These are phyloP conservation scores for Lachnellula suecica DNA, from an alignment of 2,329 filamentous ascomycete species.

Conservation along the genomic window DNA sequence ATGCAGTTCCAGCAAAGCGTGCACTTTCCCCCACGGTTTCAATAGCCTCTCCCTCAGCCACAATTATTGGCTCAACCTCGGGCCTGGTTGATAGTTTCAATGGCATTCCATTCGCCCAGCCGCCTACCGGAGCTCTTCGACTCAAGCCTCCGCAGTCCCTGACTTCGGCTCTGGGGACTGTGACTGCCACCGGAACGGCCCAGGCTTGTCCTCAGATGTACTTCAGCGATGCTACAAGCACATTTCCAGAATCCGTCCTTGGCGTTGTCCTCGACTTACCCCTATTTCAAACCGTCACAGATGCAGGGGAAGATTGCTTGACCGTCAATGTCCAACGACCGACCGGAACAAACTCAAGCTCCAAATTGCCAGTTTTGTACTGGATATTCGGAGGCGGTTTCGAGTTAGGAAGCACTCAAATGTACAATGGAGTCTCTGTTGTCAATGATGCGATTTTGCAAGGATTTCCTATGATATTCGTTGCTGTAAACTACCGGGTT, in stretches of 20 bases:
- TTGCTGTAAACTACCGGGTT: slow-evolving; percentile 75
- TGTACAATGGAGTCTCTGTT: slow-evolving; percentile 51
- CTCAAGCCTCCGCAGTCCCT: slow-evolving; percentile 66
- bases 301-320: slow-evolving; percentile 62
- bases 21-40: slow-evolving; percentile 3
- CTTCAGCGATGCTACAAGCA: slow-evolving; percentile 33
- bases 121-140: slow-evolving; percentile 63
- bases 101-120: slow-evolving; percentile 72
- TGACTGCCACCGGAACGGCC: slow-evolving; percentile 58
- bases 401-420: slow-evolving; percentile 47
- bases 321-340: slow-evolving; percentile 60
- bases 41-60: slow-evolving; percentile 21
- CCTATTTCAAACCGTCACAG: slow-evolving; percentile 52
- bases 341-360: slow-evolving; percentile 48
- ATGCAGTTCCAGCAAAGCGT: background rate
- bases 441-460: slow-evolving; percentile 42
- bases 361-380: slow-evolving; percentile 63
- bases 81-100: slow-evolving; percentile 63
- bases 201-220: slow-evolving; percentile 69
- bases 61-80: slow-evolving; percentile 19
- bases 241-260: slow-evolving; percentile 40
- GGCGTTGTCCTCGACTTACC: slow-evolving; percentile 51
- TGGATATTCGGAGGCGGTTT: slow-evolving; percentile 72
- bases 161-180: slow-evolving; percentile 53
- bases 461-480: slow-evolving; percentile 67